Evolutionary conservation across 2,329 filamentous ascomycete genomes (phyloP).

Genomic region (Xylaria sp.): DNA sequence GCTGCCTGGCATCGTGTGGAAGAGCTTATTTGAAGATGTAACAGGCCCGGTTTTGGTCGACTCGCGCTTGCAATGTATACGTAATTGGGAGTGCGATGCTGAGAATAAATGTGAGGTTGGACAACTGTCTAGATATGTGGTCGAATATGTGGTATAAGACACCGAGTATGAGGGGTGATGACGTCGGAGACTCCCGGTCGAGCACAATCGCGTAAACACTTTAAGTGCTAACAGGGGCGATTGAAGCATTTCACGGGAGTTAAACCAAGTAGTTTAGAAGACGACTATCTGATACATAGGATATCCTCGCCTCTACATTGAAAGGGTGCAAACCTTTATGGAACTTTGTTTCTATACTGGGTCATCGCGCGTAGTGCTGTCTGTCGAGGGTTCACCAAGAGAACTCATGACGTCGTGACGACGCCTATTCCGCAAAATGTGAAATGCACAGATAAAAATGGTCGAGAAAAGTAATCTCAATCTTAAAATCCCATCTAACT

Average conservation of each 20-base stretch:
- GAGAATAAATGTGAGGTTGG: not conserved
- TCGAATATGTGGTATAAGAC: no score
- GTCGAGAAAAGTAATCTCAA: not conserved
- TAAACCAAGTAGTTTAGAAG: not conserved
- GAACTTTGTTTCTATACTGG: not conserved
- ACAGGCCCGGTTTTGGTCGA: not conserved
- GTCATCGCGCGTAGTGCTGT: not conserved
- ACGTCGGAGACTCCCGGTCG: constrained; percentile 31
- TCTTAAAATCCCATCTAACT: not conserved
- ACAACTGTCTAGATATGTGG: not conserved
- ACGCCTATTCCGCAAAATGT: not conserved
- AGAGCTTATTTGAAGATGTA: not conserved
- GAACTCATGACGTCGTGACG: constrained; percentile 22
- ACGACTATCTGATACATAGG: not conserved
- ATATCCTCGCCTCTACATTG: not conserved
- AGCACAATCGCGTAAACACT: constrained; percentile 10
- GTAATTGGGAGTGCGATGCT: not conserved
- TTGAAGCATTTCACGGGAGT: constrained; percentile 22
- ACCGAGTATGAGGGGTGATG: constrained; percentile 27
- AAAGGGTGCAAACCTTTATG: not conserved
- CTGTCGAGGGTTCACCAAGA: constrained; percentile 7
- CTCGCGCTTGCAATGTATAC: not conserved
- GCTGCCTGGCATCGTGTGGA: constrained; percentile 9
- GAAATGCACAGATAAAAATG: not conserved
- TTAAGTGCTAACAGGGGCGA: constrained; percentile 14